Base-by-base conservation (phyloP, 805 yeast genomes). In the Grigorovia jiainica region DNA sequence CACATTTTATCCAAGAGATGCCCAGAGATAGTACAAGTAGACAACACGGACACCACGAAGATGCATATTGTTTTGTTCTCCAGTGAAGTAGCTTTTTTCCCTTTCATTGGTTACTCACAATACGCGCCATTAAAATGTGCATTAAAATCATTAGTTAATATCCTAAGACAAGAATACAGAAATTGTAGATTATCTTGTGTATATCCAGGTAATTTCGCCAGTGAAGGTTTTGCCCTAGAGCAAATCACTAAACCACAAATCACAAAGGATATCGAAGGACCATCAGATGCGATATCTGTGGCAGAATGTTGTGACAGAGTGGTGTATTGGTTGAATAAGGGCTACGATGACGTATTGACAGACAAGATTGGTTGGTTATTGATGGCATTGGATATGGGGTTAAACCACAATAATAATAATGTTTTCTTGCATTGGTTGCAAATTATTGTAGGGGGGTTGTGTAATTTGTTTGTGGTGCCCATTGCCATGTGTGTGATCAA, bases 71-170 rank as follows among this genome's bases (percentile, higher is more conserved):
- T 78, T 19, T 73, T 70, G 46, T 80, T 73, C 52, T 83, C 95
- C 0, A 85, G 95, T 2, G 83, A 79, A 4, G 76, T 82, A 8
- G 87, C 94, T 2, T 77, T 82, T 49, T 90, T 76, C 66, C 87
- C 96, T 5, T 82, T 90, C 55, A 83, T 87, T 35, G 99, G 99
- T 0, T 92, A 92, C 58, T 73, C 79, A 0, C 90, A 86, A 52
- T 92, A 92, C 57, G 89, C 92, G 0, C 98, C 99, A 1, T 61
- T 79, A 49, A 92, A 92, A 58, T 81, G 86, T 0, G 95, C 96
- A 0, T 59, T 90, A 13, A 72, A 84, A 53, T 67, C 95, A 0
- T 65, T 92, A 11, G 79, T 87, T 0, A 83, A 82, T 38, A 68
- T 82, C 5, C 63, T 92, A 41, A 76, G 96, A 47, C 96, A 89